phyloP scores from a whole-genome alignment of 2,329 filamentous ascomycete species.

The Graphium sp. region DNA sequence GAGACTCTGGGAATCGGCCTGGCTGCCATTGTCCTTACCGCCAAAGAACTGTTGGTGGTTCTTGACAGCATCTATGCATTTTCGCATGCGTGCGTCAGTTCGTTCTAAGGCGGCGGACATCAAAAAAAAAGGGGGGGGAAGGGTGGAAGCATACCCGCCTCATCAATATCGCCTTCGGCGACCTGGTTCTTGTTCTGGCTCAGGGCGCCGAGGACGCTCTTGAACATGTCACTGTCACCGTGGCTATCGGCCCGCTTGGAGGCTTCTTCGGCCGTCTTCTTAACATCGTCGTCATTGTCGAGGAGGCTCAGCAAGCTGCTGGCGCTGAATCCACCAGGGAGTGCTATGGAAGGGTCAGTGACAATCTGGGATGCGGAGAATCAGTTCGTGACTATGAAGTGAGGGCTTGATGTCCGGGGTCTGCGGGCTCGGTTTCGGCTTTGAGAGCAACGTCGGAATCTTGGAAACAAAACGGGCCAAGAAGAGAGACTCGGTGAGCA shows the following conservation, averaged over 20 bases:
- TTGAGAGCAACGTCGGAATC: too few relatives aligned
- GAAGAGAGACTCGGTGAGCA: too few relatives aligned
- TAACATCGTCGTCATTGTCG: slow-evolving; percentile 29
- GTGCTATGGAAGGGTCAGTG: too few relatives aligned
- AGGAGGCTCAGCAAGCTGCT: slow-evolving; percentile 6
- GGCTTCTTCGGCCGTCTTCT: slow-evolving; percentile 28
- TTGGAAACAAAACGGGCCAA: too few relatives aligned
- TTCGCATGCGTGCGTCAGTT: not conserved
- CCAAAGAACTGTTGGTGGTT: slow-evolving; percentile 65
- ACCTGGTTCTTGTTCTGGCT: slow-evolving; percentile 30
- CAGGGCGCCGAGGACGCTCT: slow-evolving; percentile 26
- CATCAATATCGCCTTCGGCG: slow-evolving; percentile 27
- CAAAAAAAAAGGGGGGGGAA: not conserved
- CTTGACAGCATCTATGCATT: slow-evolving; percentile 42
- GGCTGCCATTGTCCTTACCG: slow-evolving; percentile 23
- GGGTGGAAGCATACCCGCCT: slow-evolving; percentile 23
- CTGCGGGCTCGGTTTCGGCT: not conserved
- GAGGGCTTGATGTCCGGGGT: too few relatives aligned
- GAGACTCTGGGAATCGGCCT: slow-evolving; percentile 33
- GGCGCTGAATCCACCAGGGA: too few relatives aligned
- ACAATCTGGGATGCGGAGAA: too few relatives aligned
- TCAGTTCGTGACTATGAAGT: too few relatives aligned
- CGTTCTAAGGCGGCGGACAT: not conserved
- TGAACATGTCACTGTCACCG: slow-evolving; percentile 30
- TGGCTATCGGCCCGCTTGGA: slow-evolving; percentile 25